Evolutionary conservation across 148 eudicot species (phyloP), one percentile per base, ranked within the genome.

Genomic region (Persicaria tinctoria): DNA sequence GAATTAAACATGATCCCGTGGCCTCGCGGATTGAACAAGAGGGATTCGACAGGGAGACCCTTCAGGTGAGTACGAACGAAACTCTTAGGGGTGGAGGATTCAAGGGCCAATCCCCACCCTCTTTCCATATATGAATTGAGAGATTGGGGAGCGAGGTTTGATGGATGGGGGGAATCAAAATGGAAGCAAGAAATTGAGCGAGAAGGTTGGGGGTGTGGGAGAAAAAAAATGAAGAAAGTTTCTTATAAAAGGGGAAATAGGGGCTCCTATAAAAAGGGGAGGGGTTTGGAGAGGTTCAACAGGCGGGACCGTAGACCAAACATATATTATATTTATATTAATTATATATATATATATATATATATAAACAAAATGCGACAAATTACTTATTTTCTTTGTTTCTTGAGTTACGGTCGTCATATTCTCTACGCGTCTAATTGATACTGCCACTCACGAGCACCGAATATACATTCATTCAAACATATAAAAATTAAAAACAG

Each of bases 221-320:
- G 74, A 38, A 71, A 54, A 12, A 49, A 73, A 13, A 78, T 47
- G 17, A 46, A 60, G 63, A 48, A 49, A 9, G n/a, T 5, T 23
- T 49, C 66, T 56, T 73, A 68, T 81, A 38, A 66, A 66, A 72
- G 68, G 76, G 73, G 74, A 76, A 84, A 77, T 57, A 70, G 45
- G 77, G 68, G 73, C 23, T 86, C 77, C 81, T 91, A 87, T 89
- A 78, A 80, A 87, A 83, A 82, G 64, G 86, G 78, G 16, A 56
- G 53, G 53, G 70, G 47, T 44, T 66, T 66, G 41, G 70, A 66
- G 70, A 66, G 70, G 48, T 66, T 66, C 70, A 66, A 66, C 41
- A 66, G 69, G 70, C 46, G 66, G 74, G 80, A 76, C 77, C 48
- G 66, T 53, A 72, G 80, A 83, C 80, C 74, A 56, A 73, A 69